Percentiles rank a stretch among this genome's conserved stretches.
Conservation (phyloP, 768 basidiomycete species). For the Lactifluus pinguis region DNA sequence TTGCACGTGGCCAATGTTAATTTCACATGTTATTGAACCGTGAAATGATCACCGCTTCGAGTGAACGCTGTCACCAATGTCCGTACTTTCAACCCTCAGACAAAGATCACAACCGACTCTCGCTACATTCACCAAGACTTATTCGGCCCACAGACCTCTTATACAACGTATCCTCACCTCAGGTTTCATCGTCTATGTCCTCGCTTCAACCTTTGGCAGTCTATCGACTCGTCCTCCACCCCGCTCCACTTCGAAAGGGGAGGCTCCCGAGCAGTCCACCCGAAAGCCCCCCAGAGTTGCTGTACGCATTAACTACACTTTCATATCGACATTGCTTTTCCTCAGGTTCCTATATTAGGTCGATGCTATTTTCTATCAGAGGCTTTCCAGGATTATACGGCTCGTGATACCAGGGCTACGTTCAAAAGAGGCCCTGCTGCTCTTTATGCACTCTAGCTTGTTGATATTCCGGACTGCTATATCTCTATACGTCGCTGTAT, state of each 20-base stretch:
- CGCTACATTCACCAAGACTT: slow-evolving; percentile 39
- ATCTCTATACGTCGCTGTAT: slow-evolving; percentile 86
- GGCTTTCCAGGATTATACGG: slow-evolving; percentile 63
- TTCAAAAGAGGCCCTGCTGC: slow-evolving; percentile 80
- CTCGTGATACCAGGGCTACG: slow-evolving; percentile 84
- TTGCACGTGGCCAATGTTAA: background rate
- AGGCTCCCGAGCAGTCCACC: slow-evolving; percentile 31
- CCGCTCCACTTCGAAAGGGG: slow-evolving; percentile 25
- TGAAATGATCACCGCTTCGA: background rate
- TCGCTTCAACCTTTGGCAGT: slow-evolving; percentile 52
- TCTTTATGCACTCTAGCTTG: slow-evolving; percentile 82
- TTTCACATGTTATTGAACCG: slow-evolving; percentile 1
- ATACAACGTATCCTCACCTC: slow-evolving; percentile 65
- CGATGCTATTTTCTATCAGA: slow-evolving; percentile 85
- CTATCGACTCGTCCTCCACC: slow-evolving; percentile 38
- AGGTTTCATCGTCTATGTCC: slow-evolving; percentile 62
- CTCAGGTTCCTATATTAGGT: slow-evolving; percentile 38
- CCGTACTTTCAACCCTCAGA: slow-evolving; percentile 24
- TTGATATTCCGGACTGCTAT: slow-evolving; percentile 86
- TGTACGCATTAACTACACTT: slow-evolving; percentile 33
- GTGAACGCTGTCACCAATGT: slow-evolving; percentile 20
- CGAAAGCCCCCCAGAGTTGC: slow-evolving; percentile 55
- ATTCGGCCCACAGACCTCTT: slow-evolving; percentile 55
- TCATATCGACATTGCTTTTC: background rate
- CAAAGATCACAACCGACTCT: slow-evolving; percentile 31